Evolutionary conservation across 2,329 filamentous ascomycete genomes (phyloP).

Genomic region (Aspergillus eucalypticola): DNA sequence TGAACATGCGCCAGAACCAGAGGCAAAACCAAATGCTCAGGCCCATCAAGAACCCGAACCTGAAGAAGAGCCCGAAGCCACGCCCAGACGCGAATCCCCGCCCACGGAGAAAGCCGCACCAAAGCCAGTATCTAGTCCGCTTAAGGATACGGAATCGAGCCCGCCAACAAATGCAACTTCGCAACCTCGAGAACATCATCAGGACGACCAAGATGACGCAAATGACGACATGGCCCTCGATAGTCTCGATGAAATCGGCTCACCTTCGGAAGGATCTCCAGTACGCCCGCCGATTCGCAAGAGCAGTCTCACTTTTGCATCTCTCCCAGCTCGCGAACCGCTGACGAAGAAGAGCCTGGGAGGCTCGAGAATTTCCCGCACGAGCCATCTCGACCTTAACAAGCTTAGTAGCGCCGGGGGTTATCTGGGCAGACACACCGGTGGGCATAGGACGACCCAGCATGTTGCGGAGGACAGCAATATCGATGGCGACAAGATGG

Average conservation of each 20-base stretch:
- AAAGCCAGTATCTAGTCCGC: slow-evolving; percentile 13
- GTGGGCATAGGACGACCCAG: slow-evolving; percentile 52
- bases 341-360: slow-evolving; percentile 83
- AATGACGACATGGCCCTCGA: slow-evolving; percentile 38
- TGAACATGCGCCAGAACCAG: neutral
- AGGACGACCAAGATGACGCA: slow-evolving; percentile 25
- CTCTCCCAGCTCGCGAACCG: slow-evolving; percentile 86
- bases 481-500: slow-evolving; percentile 48
- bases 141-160: slow-evolving; percentile 11
- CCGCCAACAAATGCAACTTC: slow-evolving; percentile 21
- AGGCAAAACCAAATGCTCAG: neutral
- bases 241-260: slow-evolving; percentile 48
- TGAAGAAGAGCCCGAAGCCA: neutral
- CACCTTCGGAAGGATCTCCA: slow-evolving; percentile 50
- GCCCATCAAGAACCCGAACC: neutral
- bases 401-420: slow-evolving; percentile 51
- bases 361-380: slow-evolving; percentile 66
- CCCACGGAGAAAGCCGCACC: neutral
- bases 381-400: slow-evolving; percentile 71
- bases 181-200: slow-evolving; percentile 11
- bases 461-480: slow-evolving; percentile 45
- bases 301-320: slow-evolving; percentile 92
- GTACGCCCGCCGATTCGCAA: slow-evolving; percentile 74
- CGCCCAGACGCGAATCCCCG: neutral
- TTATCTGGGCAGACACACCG: slow-evolving; percentile 71